These are phyloP conservation scores for Trypanosoma rangeli DNA, from an alignment of 208 protist species.

Conservation along the genomic window DNA sequence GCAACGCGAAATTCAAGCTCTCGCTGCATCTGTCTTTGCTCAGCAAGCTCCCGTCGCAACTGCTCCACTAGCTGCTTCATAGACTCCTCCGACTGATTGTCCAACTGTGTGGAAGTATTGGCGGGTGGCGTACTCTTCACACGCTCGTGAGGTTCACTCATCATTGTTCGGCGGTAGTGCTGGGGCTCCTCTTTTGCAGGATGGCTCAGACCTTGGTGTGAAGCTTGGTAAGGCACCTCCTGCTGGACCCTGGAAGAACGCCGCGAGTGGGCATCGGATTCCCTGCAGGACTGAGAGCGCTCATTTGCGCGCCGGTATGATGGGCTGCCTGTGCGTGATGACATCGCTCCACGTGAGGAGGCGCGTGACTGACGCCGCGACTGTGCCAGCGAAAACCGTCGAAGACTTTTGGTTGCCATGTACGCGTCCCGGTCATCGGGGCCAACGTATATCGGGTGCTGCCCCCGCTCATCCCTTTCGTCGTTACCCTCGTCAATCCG, in stretches of 20 bases:
- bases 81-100: constrained; percentile 27
- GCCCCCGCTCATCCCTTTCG: constrained; percentile 49
- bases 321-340: constrained; percentile 26
- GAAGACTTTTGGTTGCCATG: constrained; percentile 77
- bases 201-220: constrained; percentile 22
- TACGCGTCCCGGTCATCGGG: constrained; percentile 87
- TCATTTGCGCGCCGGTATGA: constrained; percentile 6
- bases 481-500: constrained; percentile 65
- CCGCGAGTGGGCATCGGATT: constrained; percentile 14
- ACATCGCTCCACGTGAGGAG: constrained; percentile 19
- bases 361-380: constrained; percentile 67
- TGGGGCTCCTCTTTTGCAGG: no score
- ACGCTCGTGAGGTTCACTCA: constrained; percentile 13
- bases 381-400: constrained; percentile 73
- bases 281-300: constrained; percentile 9
- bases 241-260: constrained; percentile 7
- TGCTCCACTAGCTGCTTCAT: constrained; percentile 39
- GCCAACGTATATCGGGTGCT: constrained; percentile 79
- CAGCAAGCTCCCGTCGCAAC: constrained; percentile 34
- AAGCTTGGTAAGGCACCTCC: neutral
- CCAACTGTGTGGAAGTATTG: constrained; percentile 31
- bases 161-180: constrained; percentile 4
- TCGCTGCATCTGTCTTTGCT: constrained; percentile 32
- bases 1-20: constrained; percentile 45
- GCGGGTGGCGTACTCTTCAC: constrained; percentile 32